A percentile compares a stretch with the other conserved stretches of the same genome.
phyloP scores from a whole-genome alignment of 306 rosid species.

The Cicer yamashitae region DNA sequence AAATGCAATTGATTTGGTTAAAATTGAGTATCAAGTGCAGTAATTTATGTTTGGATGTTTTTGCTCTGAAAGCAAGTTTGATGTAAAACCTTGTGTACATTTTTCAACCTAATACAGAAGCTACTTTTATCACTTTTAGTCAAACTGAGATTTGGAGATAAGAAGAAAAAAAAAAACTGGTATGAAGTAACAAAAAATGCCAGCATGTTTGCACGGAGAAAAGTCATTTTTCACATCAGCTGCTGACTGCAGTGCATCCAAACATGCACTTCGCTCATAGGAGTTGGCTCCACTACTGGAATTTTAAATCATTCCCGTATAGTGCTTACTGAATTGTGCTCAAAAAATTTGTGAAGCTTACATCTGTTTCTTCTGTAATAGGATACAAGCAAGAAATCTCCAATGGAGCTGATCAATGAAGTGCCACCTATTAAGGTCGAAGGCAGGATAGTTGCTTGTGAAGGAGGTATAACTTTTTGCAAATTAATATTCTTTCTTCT shows the following conservation, averaged over 20 bases:
- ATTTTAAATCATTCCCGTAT: neutral
- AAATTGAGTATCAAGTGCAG: neutral
- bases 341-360: slow-evolving; percentile 22
- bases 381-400: slow-evolving; percentile 94
- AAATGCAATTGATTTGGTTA: neutral
- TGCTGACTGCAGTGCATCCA: neutral
- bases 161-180: too few relatives aligned
- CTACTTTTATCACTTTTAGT: neutral
- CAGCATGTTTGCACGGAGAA: neutral
- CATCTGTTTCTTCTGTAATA: slow-evolving; percentile 49
- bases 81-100: neutral
- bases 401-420: slow-evolving; percentile 96
- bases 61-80: neutral
- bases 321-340: slow-evolving; percentile 19
- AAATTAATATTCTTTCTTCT: slow-evolving; percentile 9
- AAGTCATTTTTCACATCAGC: neutral
- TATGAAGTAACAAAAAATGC: neutral
- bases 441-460: slow-evolving; percentile 95
- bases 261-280: neutral
- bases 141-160: neutral
- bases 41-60: neutral
- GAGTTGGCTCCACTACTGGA: neutral
- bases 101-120: neutral
- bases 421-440: slow-evolving; percentile 95
- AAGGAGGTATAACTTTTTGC: slow-evolving; percentile 70